Percentiles rank a stretch among this genome's conserved stretches.
Conservation (phyloP, 805 yeast genomes). For the Metschnikowia borealis region DNA sequence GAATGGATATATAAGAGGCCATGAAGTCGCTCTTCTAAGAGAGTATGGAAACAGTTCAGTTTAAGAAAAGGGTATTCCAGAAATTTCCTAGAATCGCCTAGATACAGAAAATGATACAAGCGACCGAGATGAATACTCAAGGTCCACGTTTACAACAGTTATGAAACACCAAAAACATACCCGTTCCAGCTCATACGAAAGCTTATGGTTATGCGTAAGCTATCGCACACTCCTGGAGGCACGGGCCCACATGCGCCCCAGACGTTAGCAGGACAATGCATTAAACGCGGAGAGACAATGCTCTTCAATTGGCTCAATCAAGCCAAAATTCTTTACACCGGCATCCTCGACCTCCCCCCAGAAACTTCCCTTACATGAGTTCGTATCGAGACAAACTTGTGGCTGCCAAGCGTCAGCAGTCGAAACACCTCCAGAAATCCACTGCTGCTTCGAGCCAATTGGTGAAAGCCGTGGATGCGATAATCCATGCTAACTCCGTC, state of each 20-base stretch:
- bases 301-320: neutral
- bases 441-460: constrained; percentile 26
- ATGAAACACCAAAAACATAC: no score
- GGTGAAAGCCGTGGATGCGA: constrained; percentile 18
- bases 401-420: constrained; percentile 35
- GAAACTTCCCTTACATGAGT: neutral
- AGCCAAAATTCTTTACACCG: neutral
- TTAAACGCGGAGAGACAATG: neutral
- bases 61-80: no score
- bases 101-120: no score
- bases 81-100: no score
- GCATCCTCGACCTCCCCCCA: no score
- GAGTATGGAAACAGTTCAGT: no score
- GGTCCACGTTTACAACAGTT: no score
- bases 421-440: constrained; percentile 24
- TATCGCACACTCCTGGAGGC: neutral
- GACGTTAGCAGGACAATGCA: neutral
- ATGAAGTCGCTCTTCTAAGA: no score
- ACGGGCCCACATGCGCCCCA: constrained; percentile 1
- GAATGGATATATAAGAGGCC: no score
- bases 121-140: no score
- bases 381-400: constrained; percentile 20
- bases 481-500: constrained; percentile 26
- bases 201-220: neutral
- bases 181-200: no score